These are phyloP conservation scores for Phytopythium chamaehyphon DNA, from an alignment of 352 stramenopile species.

Conservation along the genomic window DNA sequence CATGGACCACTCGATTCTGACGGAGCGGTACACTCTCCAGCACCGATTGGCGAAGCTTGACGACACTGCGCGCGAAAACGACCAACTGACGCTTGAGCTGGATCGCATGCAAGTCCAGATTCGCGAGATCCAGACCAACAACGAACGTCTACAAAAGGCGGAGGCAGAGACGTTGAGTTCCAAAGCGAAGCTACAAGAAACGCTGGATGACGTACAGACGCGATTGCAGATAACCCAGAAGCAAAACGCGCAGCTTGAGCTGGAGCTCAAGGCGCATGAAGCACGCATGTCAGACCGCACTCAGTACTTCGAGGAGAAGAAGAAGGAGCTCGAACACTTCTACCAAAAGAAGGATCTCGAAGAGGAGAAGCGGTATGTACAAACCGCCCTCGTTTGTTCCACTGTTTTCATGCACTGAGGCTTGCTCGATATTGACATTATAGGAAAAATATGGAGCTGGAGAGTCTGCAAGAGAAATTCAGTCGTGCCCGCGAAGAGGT, in stretches of 20 bases:
- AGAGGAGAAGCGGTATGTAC: slow-evolving; percentile 37
- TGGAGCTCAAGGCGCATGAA: slow-evolving; percentile 57
- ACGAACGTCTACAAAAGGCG: slow-evolving; percentile 24
- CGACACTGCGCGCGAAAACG: slow-evolving; percentile 25
- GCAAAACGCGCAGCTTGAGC: slow-evolving; percentile 47
- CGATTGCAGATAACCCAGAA: slow-evolving; percentile 53
- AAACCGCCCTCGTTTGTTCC: neutral
- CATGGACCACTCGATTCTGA: slow-evolving; percentile 32
- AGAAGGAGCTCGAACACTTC: slow-evolving; percentile 58
- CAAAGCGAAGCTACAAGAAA: slow-evolving; percentile 30
- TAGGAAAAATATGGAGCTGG: slow-evolving; percentile 49
- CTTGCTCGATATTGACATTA: neutral
- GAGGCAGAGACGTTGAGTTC: slow-evolving; percentile 30
- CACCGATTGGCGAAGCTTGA: slow-evolving; percentile 31
- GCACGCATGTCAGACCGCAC: slow-evolving; percentile 39
- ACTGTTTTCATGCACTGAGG: neutral
- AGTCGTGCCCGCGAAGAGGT: slow-evolving; percentile 48
- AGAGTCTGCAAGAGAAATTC: slow-evolving; percentile 46
- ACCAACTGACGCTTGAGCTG: slow-evolving; percentile 31
- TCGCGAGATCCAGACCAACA: slow-evolving; percentile 22
- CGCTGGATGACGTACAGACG: slow-evolving; percentile 34
- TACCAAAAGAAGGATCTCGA: slow-evolving; percentile 52
- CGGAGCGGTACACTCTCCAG: slow-evolving; percentile 30
- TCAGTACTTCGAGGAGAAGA: slow-evolving; percentile 59
- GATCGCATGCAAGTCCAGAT: slow-evolving; percentile 30